phyloP scores from a whole-genome alignment of 2,329 filamentous ascomycete genomes.

The Ambrosiella xylebori region DNA sequence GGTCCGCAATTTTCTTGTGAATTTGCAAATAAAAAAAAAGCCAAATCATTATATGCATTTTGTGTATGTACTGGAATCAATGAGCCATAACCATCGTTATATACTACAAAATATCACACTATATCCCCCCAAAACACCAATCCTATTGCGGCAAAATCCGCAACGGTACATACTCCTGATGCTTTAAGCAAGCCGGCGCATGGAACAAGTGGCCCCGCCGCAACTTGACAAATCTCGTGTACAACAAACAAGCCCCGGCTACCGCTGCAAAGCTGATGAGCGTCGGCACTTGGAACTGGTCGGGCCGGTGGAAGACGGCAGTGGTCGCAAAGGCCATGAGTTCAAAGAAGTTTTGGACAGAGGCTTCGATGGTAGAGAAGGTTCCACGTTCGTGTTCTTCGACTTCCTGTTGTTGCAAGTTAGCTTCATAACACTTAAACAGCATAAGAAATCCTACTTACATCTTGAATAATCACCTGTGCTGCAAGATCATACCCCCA shows the following conservation, averaged over 20 bases:
- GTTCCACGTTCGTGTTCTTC: constrained; percentile 39
- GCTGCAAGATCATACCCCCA: constrained; percentile 45
- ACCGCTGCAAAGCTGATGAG: constrained; percentile 40
- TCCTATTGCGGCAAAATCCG: not conserved
- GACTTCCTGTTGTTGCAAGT: constrained; percentile 28
- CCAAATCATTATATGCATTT: no score
- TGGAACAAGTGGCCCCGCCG: constrained; percentile 22
- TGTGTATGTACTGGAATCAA: no score
- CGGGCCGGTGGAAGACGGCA: constrained; percentile 43
- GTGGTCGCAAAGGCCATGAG: constrained; percentile 49
- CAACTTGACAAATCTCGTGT: constrained; percentile 19
- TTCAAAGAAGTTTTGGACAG: constrained; percentile 54
- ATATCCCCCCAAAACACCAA: not conserved
- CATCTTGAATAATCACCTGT: constrained; percentile 45
- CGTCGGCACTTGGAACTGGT: constrained; percentile 47
- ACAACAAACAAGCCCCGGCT: constrained; percentile 17
- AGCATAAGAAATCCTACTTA: constrained; percentile 17
- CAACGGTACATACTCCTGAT: not conserved
- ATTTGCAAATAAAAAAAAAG: no score
- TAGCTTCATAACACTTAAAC: not conserved
- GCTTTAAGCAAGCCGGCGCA: constrained; percentile 12
- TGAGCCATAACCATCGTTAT: no score
- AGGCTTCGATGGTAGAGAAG: constrained; percentile 52
- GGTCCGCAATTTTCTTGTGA: no score
- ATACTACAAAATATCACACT: no score